Base-by-base conservation (phyloP, 2,329 filamentous ascomycete species). In the Cryoendolithus antarcticus region DNA sequence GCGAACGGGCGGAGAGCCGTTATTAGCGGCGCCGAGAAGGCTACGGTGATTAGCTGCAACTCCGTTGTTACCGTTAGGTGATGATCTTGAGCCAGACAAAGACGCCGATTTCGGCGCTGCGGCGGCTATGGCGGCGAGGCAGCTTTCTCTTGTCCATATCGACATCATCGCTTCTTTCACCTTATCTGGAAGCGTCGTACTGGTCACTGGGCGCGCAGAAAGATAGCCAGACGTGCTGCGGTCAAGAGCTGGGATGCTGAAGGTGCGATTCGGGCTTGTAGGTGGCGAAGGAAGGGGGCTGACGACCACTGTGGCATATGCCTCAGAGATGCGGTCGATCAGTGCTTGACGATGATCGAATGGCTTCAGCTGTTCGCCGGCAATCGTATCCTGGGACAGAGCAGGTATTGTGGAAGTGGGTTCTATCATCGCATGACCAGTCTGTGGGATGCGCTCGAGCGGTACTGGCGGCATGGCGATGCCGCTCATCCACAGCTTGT, bases 71-170 rank as follows among this genome's bases (percentile, higher is more conserved):
- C 46, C 45, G 1, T 42, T 40, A 8, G 37, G 42, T 32, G 74
- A 80, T 1, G 74, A 70, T 46, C 75, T 77, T 2, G 86, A 93
- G 13, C 85, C 86, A 39, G 69, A 82, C 40, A 93, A 64, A 3
- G 86, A 93, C 9, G 75, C 74, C 0, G 82, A 75, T 50, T 80
- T 83, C 50, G 78, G 78, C n/a, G 42, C 45, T 36, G 45, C 44
- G 42, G 67, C 75, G 43, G 82, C 76, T 35, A 84, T 71, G 30
- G 74, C 69, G 8, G 78, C 73, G 37, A 91, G 65, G 27, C 82
- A 82, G 9, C 68, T 63, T 13, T 93, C 86, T 53, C 79, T 78
- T 30, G 77, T 81, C 89, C 89, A 95, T 35, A 83, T 75, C 12
- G 74, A 67, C 41, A 86, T 64, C 73, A 95, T 47, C 5, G 44